Evolutionary conservation across 768 basidiomycete genomes (phyloP).

Genomic region (Panellus pusillus): DNA sequence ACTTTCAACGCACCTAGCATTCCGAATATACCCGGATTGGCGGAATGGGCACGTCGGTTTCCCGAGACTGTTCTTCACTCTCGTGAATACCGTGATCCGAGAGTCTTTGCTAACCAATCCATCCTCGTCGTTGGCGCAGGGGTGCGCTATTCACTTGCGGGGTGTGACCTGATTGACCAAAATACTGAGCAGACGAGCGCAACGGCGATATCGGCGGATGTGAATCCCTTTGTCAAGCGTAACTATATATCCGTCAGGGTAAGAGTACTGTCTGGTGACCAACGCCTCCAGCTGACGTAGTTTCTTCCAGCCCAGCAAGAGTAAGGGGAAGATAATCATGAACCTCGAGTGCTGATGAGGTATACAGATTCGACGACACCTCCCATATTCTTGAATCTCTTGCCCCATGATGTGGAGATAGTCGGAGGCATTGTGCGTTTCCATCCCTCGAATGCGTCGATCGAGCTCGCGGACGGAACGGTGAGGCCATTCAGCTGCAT

Average conservation of each 20-base stretch:
- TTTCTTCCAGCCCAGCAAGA: constrained; percentile 3
- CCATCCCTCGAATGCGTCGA: constrained; percentile 18
- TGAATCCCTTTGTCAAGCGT: constrained; percentile 23
- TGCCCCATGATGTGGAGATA: constrained; percentile 25
- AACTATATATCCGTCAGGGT: constrained; percentile 23
- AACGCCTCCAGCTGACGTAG: too few relatives aligned
- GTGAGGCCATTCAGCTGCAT: neutral
- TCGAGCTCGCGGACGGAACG: constrained; percentile 30
- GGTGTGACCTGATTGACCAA: neutral
- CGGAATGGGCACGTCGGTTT: constrained; percentile 25
- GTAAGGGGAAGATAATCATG: neutral
- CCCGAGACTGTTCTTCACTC: constrained; percentile 31
- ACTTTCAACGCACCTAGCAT: constrained; percentile 21
- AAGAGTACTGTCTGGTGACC: neutral
- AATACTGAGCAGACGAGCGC: constrained; percentile 22
- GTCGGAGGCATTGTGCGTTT: constrained; percentile 29
- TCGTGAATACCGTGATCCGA: constrained; percentile 34
- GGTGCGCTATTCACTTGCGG: constrained; percentile 6
- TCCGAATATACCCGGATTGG: constrained; percentile 24
- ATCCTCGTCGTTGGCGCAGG: constrained; percentile 33
- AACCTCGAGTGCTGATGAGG: neutral
- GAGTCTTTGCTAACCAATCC: constrained; percentile 28
- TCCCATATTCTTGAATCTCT: constrained; percentile 17
- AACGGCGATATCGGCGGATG: constrained; percentile 28
- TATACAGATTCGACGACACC: constrained; percentile 15